phyloP scores from a whole-genome alignment of 306 rosid species.

The Dryas octopetala region DNA sequence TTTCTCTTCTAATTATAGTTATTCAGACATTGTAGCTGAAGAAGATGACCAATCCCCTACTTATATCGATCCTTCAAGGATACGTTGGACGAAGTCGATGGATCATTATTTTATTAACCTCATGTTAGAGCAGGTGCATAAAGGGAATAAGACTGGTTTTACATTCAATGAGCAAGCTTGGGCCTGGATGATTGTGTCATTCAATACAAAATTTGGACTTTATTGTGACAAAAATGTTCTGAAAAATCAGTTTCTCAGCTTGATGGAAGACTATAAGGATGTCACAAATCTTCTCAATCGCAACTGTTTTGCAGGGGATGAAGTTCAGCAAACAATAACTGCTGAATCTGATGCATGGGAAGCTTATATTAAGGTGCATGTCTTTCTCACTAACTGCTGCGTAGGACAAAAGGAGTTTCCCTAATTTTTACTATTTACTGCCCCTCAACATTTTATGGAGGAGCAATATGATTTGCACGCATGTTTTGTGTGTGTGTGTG shows the following conservation, averaged over 20 bases:
- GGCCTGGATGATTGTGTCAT: too few species aligned
- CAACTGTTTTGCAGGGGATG: slow-evolving; percentile 27
- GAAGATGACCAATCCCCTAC: slow-evolving; percentile 34
- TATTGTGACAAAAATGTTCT: slow-evolving; percentile 28
- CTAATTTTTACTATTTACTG: neutral
- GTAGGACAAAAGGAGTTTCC: neutral
- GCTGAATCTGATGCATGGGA: slow-evolving; percentile 27
- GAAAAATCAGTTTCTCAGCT: slow-evolving; percentile 23
- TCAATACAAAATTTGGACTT: slow-evolving; percentile 19
- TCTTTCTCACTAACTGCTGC: neutral
- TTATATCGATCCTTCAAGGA: neutral
- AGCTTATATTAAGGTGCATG: slow-evolving; percentile 35
- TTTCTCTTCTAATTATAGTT: slow-evolving; percentile 8
- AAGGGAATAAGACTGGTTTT: slow-evolving; percentile 26
- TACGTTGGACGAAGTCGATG: too few species aligned
- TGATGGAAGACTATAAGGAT: slow-evolving; percentile 28
- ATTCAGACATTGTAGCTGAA: slow-evolving; percentile 24
- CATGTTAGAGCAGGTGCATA: too few species aligned
- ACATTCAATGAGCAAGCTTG: slow-evolving; percentile 9
- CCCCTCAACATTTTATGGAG: neutral
- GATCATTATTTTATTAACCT: too few species aligned
- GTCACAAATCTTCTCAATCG: slow-evolving; percentile 17
- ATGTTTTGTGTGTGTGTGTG: neutral
- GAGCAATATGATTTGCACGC: neutral
- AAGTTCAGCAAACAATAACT: slow-evolving; percentile 14